Conservation (phyloP, 2,329 filamentous ascomycete species). For the Aureobasidium uvarum region DNA sequence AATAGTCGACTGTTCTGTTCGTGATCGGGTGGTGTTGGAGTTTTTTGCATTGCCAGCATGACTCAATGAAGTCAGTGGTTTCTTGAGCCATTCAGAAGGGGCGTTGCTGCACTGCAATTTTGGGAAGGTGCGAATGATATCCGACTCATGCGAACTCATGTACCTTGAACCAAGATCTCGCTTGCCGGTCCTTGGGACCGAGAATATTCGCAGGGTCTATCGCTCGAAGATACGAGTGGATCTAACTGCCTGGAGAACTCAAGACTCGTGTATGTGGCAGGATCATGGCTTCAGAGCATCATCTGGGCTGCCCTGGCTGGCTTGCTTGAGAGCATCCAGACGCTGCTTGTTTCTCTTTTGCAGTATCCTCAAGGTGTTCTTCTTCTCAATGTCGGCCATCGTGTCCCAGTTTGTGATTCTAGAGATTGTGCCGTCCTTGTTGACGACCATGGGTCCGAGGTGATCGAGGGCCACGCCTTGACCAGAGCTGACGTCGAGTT, state of each 20-base stretch:
- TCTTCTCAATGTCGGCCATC: conserved; percentile 66
- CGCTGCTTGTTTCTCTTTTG: conserved; percentile 66
- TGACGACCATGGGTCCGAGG: conserved; percentile 71
- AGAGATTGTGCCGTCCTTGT: conserved; percentile 67
- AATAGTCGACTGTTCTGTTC: too few relatives aligned
- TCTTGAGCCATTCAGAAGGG: neutral
- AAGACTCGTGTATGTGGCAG: neutral
- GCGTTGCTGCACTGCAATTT: neutral
- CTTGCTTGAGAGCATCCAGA: conserved; percentile 53
- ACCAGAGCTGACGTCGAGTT: conserved; percentile 41
- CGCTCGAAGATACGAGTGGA: neutral
- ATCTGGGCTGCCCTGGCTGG: neutral
- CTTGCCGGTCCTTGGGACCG: neutral
- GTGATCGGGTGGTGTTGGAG: too few relatives aligned
- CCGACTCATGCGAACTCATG: too few relatives aligned
- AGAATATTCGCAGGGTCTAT: neutral
- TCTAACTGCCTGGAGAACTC: too few relatives aligned
- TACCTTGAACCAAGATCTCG: too few relatives aligned
- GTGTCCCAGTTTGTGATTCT: conserved; percentile 70
- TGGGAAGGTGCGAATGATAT: neutral
- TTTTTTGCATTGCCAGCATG: too few relatives aligned
- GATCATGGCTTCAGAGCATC: neutral
- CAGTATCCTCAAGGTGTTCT: conserved; percentile 65
- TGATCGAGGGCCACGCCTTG: conserved; percentile 60
- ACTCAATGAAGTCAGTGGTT: too few relatives aligned